Percentiles rank a stretch among this genome's conserved stretches.
Evolutionary conservation across 257 asterid genomes (phyloP).

Genomic region (Ophiorrhiza pumila): DNA sequence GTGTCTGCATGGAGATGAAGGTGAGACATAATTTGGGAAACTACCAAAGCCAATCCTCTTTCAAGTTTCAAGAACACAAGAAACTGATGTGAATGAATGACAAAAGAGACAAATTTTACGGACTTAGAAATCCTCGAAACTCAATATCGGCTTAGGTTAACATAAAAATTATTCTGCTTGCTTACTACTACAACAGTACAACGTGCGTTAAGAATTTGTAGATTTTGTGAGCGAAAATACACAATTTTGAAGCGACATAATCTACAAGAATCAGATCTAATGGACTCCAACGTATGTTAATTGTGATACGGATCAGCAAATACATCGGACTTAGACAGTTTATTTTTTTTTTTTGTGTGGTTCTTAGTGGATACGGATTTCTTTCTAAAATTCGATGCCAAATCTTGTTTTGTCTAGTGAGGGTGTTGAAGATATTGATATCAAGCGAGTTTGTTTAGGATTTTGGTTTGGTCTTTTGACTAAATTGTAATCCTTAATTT

Average conservation of each 20-base stretch:
- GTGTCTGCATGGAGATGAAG: too few relatives aligned
- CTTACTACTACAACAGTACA: too few relatives aligned
- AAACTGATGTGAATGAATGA: too few relatives aligned
- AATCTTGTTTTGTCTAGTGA: background rate
- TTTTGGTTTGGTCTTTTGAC: background rate
- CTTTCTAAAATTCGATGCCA: background rate
- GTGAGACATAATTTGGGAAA: too few relatives aligned
- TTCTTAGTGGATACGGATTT: background rate
- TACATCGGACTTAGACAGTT: slow-evolving; percentile 14
- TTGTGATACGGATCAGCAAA: background rate
- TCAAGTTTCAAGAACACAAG: too few relatives aligned
- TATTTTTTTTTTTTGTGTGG: too few relatives aligned
- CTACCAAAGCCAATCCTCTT: too few relatives aligned
- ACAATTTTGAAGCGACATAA: background rate
- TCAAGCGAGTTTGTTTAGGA: background rate
- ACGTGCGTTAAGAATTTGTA: too few relatives aligned
- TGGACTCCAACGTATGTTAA: background rate
- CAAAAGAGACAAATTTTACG: too few relatives aligned
- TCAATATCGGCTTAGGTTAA: too few relatives aligned
- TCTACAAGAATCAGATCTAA: background rate
- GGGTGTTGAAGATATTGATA: background rate
- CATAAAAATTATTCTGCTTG: too few relatives aligned
- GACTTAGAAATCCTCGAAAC: too few relatives aligned
- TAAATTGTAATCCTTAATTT: background rate
- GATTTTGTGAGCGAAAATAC: background rate